Evolutionary conservation across 176 grass and related monocot species (phyloP).

Genomic region (Paspalum notatum): DNA sequence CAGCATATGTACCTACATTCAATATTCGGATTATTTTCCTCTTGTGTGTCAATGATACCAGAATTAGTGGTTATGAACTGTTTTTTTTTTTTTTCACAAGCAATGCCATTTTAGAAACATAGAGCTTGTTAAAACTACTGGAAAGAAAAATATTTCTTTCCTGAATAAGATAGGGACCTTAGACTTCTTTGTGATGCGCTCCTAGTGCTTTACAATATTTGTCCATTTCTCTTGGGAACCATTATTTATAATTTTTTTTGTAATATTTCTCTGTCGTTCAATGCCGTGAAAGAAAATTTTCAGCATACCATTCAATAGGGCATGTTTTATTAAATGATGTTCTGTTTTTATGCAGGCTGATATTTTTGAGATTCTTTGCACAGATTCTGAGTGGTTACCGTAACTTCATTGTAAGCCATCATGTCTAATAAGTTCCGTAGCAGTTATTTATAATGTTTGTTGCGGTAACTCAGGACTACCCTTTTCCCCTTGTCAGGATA

Average conservation of each 20-base stretch:
- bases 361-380: constrained; percentile 99
- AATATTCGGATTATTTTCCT: neutral
- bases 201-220: constrained; percentile 11
- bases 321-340: constrained; percentile 38
- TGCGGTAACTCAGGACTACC: constrained; percentile 14
- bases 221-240: neutral
- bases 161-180: constrained; percentile 13
- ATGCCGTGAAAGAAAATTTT: neutral
- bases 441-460: constrained; percentile 33
- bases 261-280: neutral
- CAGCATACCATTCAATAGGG: neutral
- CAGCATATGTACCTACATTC: constrained; percentile 1
- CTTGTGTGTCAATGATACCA: constrained; percentile 11
- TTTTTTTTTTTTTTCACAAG: constrained; percentile 32
- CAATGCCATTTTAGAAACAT: constrained; percentile 6
- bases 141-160: constrained; percentile 12
- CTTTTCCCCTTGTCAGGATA: constrained; percentile 59
- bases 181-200: constrained; percentile 24
- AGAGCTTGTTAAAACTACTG: constrained; percentile 10
- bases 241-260: neutral
- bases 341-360: constrained; percentile 74
- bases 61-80: constrained; percentile 14
- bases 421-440: constrained; percentile 35
- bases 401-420: constrained; percentile 95
- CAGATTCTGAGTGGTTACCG: constrained; percentile 93